phyloP scores from a whole-genome alignment of 345 rosid species.

The Gynandropsis gynandra region DNA sequence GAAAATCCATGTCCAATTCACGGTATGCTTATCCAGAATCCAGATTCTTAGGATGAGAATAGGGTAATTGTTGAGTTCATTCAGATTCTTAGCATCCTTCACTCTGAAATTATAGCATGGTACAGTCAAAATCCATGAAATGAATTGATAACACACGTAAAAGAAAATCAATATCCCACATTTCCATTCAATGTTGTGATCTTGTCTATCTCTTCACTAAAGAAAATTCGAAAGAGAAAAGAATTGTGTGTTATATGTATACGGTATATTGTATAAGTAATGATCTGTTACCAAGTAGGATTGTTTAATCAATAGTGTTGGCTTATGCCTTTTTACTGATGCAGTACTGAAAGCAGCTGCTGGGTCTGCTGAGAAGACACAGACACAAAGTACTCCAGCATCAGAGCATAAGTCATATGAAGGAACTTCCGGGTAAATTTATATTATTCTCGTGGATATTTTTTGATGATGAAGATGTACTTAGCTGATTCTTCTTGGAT shows the following conservation, averaged over 20 bases:
- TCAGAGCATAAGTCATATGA: slow-evolving; percentile 66
- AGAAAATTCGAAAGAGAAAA: not conserved
- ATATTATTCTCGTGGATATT: slow-evolving; percentile 4
- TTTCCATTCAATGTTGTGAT: no score
- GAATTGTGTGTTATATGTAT: not conserved
- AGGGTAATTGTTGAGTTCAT: not conserved
- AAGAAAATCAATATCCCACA: no score
- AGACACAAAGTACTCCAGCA: slow-evolving; percentile 50
- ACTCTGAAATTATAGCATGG: not conserved
- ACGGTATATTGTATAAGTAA: not conserved
- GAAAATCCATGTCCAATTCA: slow-evolving; percentile 94
- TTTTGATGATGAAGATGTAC: not conserved
- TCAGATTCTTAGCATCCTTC: not conserved
- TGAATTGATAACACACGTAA: not conserved
- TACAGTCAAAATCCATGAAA: not conserved
- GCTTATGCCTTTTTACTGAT: slow-evolving; percentile 18
- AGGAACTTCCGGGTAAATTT: slow-evolving; percentile 39
- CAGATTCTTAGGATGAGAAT: not conserved
- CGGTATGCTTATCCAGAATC: slow-evolving; percentile 38
- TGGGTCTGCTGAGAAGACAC: slow-evolving; percentile 61
- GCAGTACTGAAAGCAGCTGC: slow-evolving; percentile 83
- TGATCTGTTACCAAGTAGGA: not conserved
- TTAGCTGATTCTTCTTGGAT: slow-evolving; percentile 1
- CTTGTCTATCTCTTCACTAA: not conserved
- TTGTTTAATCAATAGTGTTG: not conserved